Percentiles rank a stretch among this genome's conserved stretches.
These are phyloP conservation scores for Candida tetrigidarum DNA, from an alignment of 1,139 yeast species.

Conservation along the genomic window DNA sequence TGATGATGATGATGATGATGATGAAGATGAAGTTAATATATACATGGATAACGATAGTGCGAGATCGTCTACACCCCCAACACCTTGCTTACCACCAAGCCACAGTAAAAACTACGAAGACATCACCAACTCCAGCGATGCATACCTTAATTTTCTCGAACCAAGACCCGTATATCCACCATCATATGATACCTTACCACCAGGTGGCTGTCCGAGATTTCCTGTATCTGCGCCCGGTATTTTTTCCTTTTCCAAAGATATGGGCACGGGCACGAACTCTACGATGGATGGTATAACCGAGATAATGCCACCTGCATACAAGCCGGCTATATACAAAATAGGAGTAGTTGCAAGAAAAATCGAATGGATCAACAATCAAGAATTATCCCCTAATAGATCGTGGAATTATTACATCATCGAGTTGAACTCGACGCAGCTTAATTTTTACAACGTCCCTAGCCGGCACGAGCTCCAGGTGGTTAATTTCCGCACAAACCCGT, in stretches of 20 bases:
- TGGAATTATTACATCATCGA: slow-evolving; percentile 71
- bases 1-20: no score
- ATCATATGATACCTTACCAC: slow-evolving; percentile 44
- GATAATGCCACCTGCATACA: slow-evolving; percentile 49
- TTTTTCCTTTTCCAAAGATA: slow-evolving; percentile 12
- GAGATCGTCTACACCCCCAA: slow-evolving; percentile 16
- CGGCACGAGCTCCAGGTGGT: slow-evolving; percentile 35
- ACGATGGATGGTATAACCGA: background rate
- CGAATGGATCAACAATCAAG: slow-evolving; percentile 73
- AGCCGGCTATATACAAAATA: slow-evolving; percentile 61
- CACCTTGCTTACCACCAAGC: slow-evolving; percentile 12
- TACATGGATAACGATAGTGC: slow-evolving; percentile 7
- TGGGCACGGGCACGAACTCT: no score
- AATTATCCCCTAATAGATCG: slow-evolving; percentile 59
- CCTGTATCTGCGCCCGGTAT: slow-evolving; percentile 39
- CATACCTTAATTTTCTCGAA: slow-evolving; percentile 46
- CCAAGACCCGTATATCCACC: slow-evolving; percentile 58
- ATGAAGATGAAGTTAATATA: slow-evolving; percentile 10
- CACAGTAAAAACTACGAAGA: background rate
- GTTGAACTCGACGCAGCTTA: slow-evolving; percentile 74
- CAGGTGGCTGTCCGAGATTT: slow-evolving; percentile 54
- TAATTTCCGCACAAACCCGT: slow-evolving; percentile 21
- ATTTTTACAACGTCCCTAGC: slow-evolving; percentile 54
- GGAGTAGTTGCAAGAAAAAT: slow-evolving; percentile 57
- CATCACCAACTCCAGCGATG: slow-evolving; percentile 16